These are phyloP conservation scores for Amanita brunnescens DNA, from an alignment of 768 basidiomycete species.

Conservation along the genomic window DNA sequence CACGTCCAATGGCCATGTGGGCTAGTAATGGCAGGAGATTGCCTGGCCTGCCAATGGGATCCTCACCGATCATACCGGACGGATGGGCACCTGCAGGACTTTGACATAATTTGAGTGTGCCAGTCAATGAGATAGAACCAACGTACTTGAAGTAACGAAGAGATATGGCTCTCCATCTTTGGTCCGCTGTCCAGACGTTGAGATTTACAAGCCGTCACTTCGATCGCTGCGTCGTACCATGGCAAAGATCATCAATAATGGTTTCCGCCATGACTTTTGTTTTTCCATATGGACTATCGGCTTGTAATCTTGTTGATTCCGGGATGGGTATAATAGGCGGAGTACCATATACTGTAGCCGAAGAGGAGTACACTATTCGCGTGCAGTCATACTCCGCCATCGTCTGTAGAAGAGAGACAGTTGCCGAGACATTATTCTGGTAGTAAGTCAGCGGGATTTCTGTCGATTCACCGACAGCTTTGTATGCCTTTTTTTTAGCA, in stretches of 20 bases:
- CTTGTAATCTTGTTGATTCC: conserved; percentile 78
- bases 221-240: conserved; percentile 31
- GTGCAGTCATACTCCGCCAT: conserved; percentile 82
- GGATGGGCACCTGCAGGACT: conserved; percentile 99
- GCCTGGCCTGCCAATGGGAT: conserved; percentile 90
- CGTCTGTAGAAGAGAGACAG: conserved; percentile 74
- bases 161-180: conserved; percentile 73
- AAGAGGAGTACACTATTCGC: conserved; percentile 93
- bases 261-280: conserved; percentile 95
- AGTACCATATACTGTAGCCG: conserved; percentile 95
- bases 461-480: conserved; percentile 95
- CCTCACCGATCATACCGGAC: conserved; percentile 91
- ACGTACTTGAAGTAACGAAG: conserved; percentile 94
- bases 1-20: conserved; percentile 89
- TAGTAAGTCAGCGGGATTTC: conserved; percentile 93
- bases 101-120: not conserved
- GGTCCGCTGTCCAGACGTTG: conserved; percentile 43
- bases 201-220: conserved; percentile 9
- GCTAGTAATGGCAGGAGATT: conserved; percentile 91
- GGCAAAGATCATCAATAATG: conserved; percentile 82
- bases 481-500: conserved; percentile 71
- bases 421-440: conserved; percentile 86
- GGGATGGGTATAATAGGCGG: conserved; percentile 91
- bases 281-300: conserved; percentile 90
- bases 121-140: not conserved